Base-by-base conservation (phyloP, 2,329 filamentous ascomycete genomes). In the Fusarium austroafricanum region DNA sequence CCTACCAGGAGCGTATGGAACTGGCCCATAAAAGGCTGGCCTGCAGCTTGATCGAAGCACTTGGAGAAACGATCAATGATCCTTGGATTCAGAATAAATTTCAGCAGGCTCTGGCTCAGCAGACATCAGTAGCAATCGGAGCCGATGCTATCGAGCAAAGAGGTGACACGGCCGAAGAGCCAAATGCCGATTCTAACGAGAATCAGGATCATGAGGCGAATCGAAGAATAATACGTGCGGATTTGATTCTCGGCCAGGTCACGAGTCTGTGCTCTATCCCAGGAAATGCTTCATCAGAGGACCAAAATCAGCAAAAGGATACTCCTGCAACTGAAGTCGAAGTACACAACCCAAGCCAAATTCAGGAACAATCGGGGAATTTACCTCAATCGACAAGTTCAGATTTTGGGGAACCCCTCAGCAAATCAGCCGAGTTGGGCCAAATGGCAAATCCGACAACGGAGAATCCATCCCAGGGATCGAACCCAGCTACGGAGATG, bases 101-200 rank as follows among this genome's bases (percentile, higher is more conserved):
- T 1, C 1, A 7, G 3, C 2, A 43, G 18, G 18, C 18, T 10
- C 5, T 51, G 6, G 2, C 5, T 1, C 35, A 11, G 0, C 11
- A 31, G 11, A 10, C 3, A 0, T 1, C 5, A n/a, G 1, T 3
- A 10, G 4, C 14, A 3, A 20, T 10, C 21, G 21, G 21, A 7
- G 11, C 7, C 6, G 2, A 7, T 6, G 1, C 5, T 5, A 10
- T 1, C 8, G 14, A 15, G 14, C 10, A 21, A 10, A 14, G 7
- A 11, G 5, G 0, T 3, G 21, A 0, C 2, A 2, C 2, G 18
- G 2, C 38, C 1, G 7, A 4, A 2, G 18, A 23, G 2, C 5
- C 14, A 1, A n/a, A 5, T 5, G 8, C 6, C 0, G 18, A 23
- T 2, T 2, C 5, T 4, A 6, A 4, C 2, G 1, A n/a, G 3